These are phyloP conservation scores for Phytophthora niederhauseri DNA, from an alignment of 352 stramenopile genomes.

Conservation along the genomic window DNA sequence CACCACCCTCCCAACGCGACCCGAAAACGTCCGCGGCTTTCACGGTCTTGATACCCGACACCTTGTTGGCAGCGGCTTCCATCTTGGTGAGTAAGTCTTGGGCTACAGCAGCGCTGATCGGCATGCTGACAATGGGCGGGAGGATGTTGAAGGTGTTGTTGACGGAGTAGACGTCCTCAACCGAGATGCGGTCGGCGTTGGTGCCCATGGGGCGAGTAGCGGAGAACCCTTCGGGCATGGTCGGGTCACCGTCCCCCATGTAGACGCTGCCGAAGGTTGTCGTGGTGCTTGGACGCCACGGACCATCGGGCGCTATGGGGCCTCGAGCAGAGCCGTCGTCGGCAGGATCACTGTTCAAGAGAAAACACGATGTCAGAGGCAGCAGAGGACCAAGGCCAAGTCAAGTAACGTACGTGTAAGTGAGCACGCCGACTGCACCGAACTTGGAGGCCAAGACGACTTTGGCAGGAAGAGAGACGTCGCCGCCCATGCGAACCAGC, in stretches of 20 bases:
- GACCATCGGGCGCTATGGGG: slow-evolving; percentile 64
- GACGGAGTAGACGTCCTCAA: slow-evolving; percentile 77
- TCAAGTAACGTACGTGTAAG: slow-evolving; percentile 64
- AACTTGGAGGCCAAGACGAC: slow-evolving; percentile 65
- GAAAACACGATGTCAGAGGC: background rate
- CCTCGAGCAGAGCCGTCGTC: slow-evolving; percentile 63
- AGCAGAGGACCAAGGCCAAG: background rate
- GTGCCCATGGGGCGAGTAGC: slow-evolving; percentile 28
- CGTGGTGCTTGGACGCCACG: slow-evolving; percentile 61
- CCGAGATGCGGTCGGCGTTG: slow-evolving; percentile 65
- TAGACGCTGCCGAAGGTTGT: slow-evolving; percentile 78
- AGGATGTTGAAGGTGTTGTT: slow-evolving; percentile 89
- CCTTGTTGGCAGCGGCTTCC: slow-evolving; percentile 18
- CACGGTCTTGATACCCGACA: slow-evolving; percentile 25
- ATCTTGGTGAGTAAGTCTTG: slow-evolving; percentile 46
- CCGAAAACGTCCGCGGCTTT: slow-evolving; percentile 54
- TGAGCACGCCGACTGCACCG: slow-evolving; percentile 70
- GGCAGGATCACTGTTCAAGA: slow-evolving; percentile 55
- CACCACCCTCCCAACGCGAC: slow-evolving; percentile 37
- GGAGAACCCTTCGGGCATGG: slow-evolving; percentile 75
- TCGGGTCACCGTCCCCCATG: slow-evolving; percentile 87
- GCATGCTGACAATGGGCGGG: slow-evolving; percentile 73
- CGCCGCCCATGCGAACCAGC: slow-evolving; percentile 70
- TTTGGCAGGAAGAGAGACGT: slow-evolving; percentile 75
- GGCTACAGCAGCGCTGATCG: slow-evolving; percentile 68